Conservation (phyloP, 2,329 filamentous ascomycete species). For the Ceratocystis eucalypticola region DNA sequence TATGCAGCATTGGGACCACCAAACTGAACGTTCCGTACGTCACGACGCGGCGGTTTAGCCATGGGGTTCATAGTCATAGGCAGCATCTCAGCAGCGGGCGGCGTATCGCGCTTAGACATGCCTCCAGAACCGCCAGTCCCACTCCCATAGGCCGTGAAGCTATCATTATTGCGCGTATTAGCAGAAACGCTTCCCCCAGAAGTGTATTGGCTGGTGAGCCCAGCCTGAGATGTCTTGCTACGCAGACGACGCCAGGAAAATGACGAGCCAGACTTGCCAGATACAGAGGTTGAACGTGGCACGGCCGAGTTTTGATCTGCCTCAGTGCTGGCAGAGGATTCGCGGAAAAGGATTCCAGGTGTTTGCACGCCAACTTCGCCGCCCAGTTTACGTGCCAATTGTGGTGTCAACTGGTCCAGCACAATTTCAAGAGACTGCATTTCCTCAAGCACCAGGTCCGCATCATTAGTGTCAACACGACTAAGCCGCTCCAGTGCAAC, state of each 20-base stretch:
- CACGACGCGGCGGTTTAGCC: conserved; percentile 56
- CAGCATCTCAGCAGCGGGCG: conserved; percentile 48
- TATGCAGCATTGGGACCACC: conserved; percentile 78
- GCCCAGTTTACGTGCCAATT: conserved; percentile 72
- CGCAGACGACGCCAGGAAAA: conserved; percentile 84
- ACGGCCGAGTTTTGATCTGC: conserved; percentile 30
- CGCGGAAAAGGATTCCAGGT: conserved; percentile 60
- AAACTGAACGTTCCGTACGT: conserved; percentile 55
- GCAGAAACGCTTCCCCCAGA: conserved; percentile 21
- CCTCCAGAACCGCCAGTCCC: conserved; percentile 22
- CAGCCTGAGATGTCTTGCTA: conserved; percentile 69
- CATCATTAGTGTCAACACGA: conserved; percentile 75
- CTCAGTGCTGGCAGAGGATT: conserved; percentile 41
- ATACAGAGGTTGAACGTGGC: conserved; percentile 46
- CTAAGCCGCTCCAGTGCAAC: conserved; percentile 74
- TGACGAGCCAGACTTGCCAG: conserved; percentile 49
- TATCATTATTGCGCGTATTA: conserved; percentile 20
- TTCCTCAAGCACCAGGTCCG: conserved; percentile 82
- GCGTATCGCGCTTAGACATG: conserved; percentile 28
- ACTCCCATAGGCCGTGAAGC: conserved; percentile 21
- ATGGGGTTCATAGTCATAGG: conserved; percentile 59
- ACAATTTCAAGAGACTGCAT: conserved; percentile 81
- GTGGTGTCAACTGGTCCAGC: conserved; percentile 69
- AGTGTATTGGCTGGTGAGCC: conserved; percentile 38
- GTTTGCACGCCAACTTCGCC: conserved; percentile 79